phyloP scores from a whole-genome alignment of 164 flowering plant genomes.

The Chimonanthus salicifolius region DNA sequence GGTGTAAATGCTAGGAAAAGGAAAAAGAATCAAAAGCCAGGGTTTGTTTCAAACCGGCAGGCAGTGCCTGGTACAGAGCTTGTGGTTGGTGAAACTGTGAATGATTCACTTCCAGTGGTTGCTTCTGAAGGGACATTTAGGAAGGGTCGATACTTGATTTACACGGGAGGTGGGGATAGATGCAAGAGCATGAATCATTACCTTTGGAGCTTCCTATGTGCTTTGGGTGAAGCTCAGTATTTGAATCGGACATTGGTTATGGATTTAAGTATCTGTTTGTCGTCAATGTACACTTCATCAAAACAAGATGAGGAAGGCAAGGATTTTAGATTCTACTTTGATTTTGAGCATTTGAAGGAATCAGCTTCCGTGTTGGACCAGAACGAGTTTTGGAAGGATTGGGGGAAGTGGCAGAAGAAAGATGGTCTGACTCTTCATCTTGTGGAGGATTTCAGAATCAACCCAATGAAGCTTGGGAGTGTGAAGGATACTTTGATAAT shows the following conservation, averaged over 20 bases:
- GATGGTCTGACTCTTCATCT: conserved; percentile 51
- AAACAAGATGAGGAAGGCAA: conserved; percentile 83
- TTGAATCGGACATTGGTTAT: conserved; percentile 80
- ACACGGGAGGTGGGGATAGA: conserved; percentile 79
- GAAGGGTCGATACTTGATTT: conserved; percentile 64
- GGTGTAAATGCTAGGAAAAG: conserved; percentile 85
- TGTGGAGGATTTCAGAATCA: conserved; percentile 70
- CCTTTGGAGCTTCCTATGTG: conserved; percentile 90
- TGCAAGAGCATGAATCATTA: conserved; percentile 94
- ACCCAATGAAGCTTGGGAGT: conserved; percentile 70
- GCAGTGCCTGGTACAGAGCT: conserved; percentile 2
- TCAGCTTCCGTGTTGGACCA: conserved; percentile 73
- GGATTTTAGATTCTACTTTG: conserved; percentile 89
- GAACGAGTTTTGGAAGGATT: conserved; percentile 73
- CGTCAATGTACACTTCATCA: conserved; percentile 62
- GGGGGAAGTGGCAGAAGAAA: conserved; percentile 70
- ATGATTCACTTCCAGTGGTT: conserved; percentile 69
- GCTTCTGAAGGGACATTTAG: conserved; percentile 67
- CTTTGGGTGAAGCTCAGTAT: conserved; percentile 90
- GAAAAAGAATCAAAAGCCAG: conserved; percentile 59
- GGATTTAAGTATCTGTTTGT: conserved; percentile 74
- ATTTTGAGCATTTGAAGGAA: conserved; percentile 84
- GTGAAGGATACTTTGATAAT: conserved; percentile 65
- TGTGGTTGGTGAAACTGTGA: conserved; percentile 37
- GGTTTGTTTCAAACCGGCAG: conserved; percentile 29